phyloP scores from a whole-genome alignment of 805 yeast species.

The Danielia reshetovae region DNA sequence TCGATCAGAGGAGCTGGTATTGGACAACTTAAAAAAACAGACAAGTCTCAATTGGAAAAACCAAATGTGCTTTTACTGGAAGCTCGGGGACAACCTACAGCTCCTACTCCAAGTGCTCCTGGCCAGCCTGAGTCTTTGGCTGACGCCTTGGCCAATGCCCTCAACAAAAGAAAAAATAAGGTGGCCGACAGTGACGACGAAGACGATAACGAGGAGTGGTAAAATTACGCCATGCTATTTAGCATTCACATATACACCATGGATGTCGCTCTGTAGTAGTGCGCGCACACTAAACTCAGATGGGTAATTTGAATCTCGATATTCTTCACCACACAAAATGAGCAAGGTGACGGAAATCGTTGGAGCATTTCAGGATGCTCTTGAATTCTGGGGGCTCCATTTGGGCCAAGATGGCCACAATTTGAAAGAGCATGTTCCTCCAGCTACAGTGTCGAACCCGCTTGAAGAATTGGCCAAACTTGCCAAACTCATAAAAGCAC shows the following conservation, averaged over 20 bases:
- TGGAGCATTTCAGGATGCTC: conserved; percentile 14
- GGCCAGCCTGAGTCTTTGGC: conserved; percentile 68
- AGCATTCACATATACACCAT: not conserved
- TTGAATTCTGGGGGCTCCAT: conserved; percentile 12
- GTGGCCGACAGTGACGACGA: conserved; percentile 81
- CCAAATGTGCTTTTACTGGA: conserved; percentile 73
- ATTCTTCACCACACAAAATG: not conserved
- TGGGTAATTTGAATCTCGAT: not conserved
- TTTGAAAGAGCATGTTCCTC: conserved; percentile 8
- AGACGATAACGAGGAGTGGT: conserved; percentile 63
- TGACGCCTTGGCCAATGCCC: conserved; percentile 84
- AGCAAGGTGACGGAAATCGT: conserved; percentile 6
- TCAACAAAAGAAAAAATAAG: conserved; percentile 75
- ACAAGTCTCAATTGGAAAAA: conserved; percentile 75
- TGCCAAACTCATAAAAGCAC: conserved; percentile 60
- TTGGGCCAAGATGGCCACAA: conserved; percentile 6
- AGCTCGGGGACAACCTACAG: conserved; percentile 57
- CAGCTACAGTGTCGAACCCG: conserved; percentile 38
- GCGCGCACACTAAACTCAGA: no score
- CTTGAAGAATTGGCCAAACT: conserved; percentile 58
- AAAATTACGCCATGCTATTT: no score
- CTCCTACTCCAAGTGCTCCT: conserved; percentile 25
- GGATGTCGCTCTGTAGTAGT: not conserved
- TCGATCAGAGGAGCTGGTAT: conserved; percentile 82
- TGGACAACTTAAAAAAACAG: conserved; percentile 67